Percentiles rank a stretch among this genome's conserved stretches.
Conservation (phyloP, 2,329 filamentous ascomycete species). For the Byssothecium circinans region DNA sequence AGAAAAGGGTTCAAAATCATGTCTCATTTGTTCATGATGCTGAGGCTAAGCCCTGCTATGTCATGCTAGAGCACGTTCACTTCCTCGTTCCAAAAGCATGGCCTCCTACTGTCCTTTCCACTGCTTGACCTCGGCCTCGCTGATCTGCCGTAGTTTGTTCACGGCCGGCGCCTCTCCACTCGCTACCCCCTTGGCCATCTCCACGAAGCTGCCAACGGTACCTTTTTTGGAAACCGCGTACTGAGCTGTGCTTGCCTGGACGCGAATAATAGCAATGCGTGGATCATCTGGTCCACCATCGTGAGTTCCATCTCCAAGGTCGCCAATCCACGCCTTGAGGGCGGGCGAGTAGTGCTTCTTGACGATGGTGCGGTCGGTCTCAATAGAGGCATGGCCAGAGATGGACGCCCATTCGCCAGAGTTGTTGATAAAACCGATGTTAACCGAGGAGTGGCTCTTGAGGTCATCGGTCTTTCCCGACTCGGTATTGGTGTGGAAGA, state of each 20-base stretch:
- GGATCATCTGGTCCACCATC: conserved; percentile 82
- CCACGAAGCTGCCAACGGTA: conserved; percentile 63
- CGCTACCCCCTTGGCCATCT: conserved; percentile 74
- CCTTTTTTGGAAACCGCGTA: conserved; percentile 68
- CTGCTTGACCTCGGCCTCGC: conserved; percentile 49
- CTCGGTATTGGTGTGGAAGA: conserved; percentile 91
- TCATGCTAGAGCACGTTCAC: too few relatives aligned
- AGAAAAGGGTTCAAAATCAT: too few relatives aligned
- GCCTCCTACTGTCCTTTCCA: conserved; percentile 38
- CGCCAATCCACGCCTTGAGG: conserved; percentile 84
- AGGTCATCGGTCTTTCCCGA: conserved; percentile 86
- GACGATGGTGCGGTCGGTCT: conserved; percentile 69
- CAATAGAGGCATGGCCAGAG: conserved; percentile 70
- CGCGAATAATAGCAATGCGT: conserved; percentile 76
- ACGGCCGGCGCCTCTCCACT: conserved; percentile 71
- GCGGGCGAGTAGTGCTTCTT: conserved; percentile 69
- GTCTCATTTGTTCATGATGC: too few relatives aligned
- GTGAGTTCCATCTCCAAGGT: conserved; percentile 75
- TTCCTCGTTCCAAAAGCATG: background rate
- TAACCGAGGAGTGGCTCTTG: conserved; percentile 70
- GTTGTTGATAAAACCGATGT: conserved; percentile 76
- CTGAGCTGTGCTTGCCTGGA: conserved; percentile 71
- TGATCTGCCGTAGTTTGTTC: conserved; percentile 76
- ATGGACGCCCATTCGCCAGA: conserved; percentile 85
- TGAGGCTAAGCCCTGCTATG: too few relatives aligned